A percentile compares a stretch with the other conserved stretches of the same genome.
Conservation (phyloP, 2,329 filamentous ascomycete genomes). For the Byssoonygena ceratinophila region DNA sequence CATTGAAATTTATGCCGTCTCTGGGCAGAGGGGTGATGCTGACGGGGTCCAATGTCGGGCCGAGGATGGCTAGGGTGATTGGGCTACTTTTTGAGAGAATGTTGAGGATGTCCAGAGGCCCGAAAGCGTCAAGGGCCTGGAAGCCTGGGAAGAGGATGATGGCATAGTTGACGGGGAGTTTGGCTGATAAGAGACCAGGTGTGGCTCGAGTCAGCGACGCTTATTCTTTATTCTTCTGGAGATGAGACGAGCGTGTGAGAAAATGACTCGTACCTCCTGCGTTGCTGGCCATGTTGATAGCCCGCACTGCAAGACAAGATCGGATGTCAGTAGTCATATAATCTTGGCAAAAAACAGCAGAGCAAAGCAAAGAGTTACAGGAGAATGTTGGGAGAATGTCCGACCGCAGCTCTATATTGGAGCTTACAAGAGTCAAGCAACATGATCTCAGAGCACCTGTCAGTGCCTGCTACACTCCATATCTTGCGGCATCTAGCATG, state of each 20-base stretch:
- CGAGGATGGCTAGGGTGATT: slow-evolving; percentile 25
- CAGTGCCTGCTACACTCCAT: no score
- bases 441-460: no score
- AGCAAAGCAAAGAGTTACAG: no score
- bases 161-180: slow-evolving; percentile 14
- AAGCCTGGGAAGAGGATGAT: slow-evolving; percentile 34
- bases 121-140: slow-evolving; percentile 36
- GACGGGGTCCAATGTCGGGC: slow-evolving; percentile 26
- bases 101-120: slow-evolving; percentile 41
- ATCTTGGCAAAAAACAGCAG: no score
- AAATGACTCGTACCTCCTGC: no score
- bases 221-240: not conserved
- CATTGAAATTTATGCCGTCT: not conserved
- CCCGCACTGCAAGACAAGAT: no score
- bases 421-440: no score
- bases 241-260: not conserved
- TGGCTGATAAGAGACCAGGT: not conserved
- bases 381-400: no score
- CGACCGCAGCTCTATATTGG: no score
- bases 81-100: slow-evolving; percentile 19
- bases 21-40: slow-evolving; percentile 20
- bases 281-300: no score
- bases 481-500: no score
- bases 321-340: no score
- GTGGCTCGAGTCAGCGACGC: not conserved